phyloP scores from a whole-genome alignment of 805 yeast species.

The Scheffersomyces lignosus region DNA sequence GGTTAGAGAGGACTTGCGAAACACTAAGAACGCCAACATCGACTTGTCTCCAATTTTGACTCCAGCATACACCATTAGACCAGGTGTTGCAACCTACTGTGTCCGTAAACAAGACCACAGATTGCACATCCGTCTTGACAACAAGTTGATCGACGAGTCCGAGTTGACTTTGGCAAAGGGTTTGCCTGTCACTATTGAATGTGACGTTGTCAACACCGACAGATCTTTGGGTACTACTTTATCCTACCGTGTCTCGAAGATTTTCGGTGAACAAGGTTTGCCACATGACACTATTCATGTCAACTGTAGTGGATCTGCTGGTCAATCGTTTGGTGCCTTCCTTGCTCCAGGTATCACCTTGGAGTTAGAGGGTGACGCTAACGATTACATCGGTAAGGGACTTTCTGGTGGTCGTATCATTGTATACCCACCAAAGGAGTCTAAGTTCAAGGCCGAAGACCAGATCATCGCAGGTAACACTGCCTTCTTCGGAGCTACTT shows the following conservation, averaged over 20 bases:
- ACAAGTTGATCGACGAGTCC: slow-evolving; percentile 93
- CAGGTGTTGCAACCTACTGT: slow-evolving; percentile 93
- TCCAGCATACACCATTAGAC: slow-evolving; percentile 94
- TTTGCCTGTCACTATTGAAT: slow-evolving; percentile 91
- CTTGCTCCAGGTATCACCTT: slow-evolving; percentile 94
- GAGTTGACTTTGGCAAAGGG: slow-evolving; percentile 95
- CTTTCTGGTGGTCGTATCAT: slow-evolving; percentile 92
- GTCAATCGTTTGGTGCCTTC: slow-evolving; percentile 98
- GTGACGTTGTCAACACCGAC: slow-evolving; percentile 92
- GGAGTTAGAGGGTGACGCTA: slow-evolving; percentile 95
- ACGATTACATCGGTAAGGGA: slow-evolving; percentile 98
- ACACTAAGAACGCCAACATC: slow-evolving; percentile 85
- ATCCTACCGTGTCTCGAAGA: slow-evolving; percentile 90
- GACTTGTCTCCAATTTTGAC: slow-evolving; percentile 93
- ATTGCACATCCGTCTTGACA: slow-evolving; percentile 89
- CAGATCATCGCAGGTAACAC: slow-evolving; percentile 97
- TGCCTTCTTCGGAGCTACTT: slow-evolving; percentile 96
- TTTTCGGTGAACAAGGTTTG: slow-evolving; percentile 87
- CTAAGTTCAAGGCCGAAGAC: slow-evolving; percentile 89
- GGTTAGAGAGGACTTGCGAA: slow-evolving; percentile 82
- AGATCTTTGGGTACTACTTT: slow-evolving; percentile 94
- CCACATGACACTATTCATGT: slow-evolving; percentile 97
- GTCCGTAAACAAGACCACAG: slow-evolving; percentile 93
- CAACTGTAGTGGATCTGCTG: slow-evolving; percentile 89
- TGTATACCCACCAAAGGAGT: slow-evolving; percentile 85